A percentile compares a stretch with the other conserved stretches of the same genome.
These are phyloP conservation scores for Geopyxis carbonaria DNA, from an alignment of 495 filamentous ascomycete species.

Conservation along the genomic window DNA sequence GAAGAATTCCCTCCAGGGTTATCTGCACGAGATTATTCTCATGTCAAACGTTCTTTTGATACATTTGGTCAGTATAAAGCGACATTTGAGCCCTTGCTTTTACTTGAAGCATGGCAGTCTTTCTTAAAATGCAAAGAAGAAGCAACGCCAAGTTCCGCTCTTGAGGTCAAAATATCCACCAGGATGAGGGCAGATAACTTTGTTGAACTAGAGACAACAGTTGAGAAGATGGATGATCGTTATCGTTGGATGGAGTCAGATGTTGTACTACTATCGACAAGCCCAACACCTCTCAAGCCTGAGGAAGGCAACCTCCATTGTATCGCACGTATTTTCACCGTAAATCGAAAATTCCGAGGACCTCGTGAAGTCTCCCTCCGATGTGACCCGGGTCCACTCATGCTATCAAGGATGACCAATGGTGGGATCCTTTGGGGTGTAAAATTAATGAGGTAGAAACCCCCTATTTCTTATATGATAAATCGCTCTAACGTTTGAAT, in stretches of 20 bases:
- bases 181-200: conserved; percentile 83
- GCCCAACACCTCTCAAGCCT: conserved; percentile 41
- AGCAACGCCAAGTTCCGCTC: conserved; percentile 45
- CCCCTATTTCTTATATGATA: neutral
- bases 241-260: conserved; percentile 54
- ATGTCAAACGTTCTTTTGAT: conserved; percentile 58
- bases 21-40: conserved; percentile 48
- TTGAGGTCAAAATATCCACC: conserved; percentile 69
- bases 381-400: conserved; percentile 45
- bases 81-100: conserved; percentile 77
- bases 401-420: conserved; percentile 25
- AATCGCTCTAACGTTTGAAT: neutral
- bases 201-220: conserved; percentile 70
- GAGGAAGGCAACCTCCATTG: conserved; percentile 52
- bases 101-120: conserved; percentile 89
- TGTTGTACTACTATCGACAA: conserved; percentile 66
- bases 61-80: conserved; percentile 64
- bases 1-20: conserved; percentile 65
- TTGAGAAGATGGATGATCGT: conserved; percentile 49
- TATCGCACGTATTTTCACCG: conserved; percentile 63
- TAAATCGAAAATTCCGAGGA: conserved; percentile 55
- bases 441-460: conserved; percentile 32
- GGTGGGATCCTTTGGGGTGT: conserved; percentile 22
- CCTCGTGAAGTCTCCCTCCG: conserved; percentile 65
- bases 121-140: conserved; percentile 85